Evolutionary conservation across 2,329 filamentous ascomycete genomes (phyloP), one percentile per base, ranked within the genome.

Genomic region (Sporothrix brunneoviolacea): DNA sequence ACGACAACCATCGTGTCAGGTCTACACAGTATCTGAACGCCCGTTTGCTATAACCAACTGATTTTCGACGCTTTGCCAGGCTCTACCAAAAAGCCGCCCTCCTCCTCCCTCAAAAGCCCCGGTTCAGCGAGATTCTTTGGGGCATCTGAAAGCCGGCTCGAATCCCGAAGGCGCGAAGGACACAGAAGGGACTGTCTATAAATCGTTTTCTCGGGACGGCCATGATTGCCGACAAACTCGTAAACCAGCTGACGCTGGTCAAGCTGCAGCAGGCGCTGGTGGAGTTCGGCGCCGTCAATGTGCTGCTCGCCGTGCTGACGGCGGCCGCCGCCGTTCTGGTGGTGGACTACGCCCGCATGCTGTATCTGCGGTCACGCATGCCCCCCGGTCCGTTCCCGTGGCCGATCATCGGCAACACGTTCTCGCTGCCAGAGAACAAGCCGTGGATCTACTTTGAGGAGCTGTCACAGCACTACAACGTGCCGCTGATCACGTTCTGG

Each of bases 381-480:
- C 76, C 76, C 1, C 76, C 76, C 3, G 76, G 77, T 0, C 77
- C 76, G 1, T 67, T 77, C 3, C 76, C 76, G 2, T 68, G 68
- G 54, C 77, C 77, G 4, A 68, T 80, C 28, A 64, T 80, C 4
- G 77, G 77, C 30, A 80, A 79, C 58, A 80, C 76, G 0, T 77
- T 75, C 50, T 70, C 71, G 54, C 66, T 80, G 4, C 77, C 77
- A 1, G 68, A 73, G 21, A 68, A 66, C 50, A 79, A 80, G 58
- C 76, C 77, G 3, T 81, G 77, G 77, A 68, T 79, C 21, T 76
- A 74, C 61, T 79, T 80, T 55, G 75, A 80, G 48, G 59, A 74
- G 55, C 62, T 79, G 0, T 74, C 76, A 4, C 73, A 75, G 55
- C 59, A 64, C 41, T 73, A 76, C 58, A 62, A 72, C 5, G 65